Evolutionary conservation across 768 basidiomycete genomes (phyloP), one percentile per base, ranked within the genome.

Genomic region (Cyclocybe cylindracea): DNA sequence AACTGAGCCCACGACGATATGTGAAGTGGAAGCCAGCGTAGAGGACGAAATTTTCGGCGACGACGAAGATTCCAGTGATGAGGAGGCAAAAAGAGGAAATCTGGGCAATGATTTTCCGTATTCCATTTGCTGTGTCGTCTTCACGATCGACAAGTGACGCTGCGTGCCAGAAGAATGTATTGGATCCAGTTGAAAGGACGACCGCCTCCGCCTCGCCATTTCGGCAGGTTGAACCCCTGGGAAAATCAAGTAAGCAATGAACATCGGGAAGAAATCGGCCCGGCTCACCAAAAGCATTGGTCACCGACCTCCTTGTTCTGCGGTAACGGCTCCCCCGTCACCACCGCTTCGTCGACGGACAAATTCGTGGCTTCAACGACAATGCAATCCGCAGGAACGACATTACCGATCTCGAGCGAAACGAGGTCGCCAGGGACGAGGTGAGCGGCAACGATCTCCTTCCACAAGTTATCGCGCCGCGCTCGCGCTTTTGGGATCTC

Each of bases 111-210:
- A 98, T 95, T 80, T 94, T 94, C 75, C 97, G 96, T 79, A 98
- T 83, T 73, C 98, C 96, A 70, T 96, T 95, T 10, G 93, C 94
- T 58, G 93, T 92, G 69, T 98, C 96, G 64, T 98, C 95, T 68
- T 98, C 96, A 64, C 93, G 91, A 24, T 95, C 96, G 64, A 98
- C 96, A 46, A 98, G 89, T 48, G 93, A 93, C 29, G 96, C 96
- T 41, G 96, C 95, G 67, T 96, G 94, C 77, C 95, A 96, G 78
- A 98, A 98, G 86, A 98, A 98, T 53, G 93, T 93, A 78, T 98
- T 98, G 76, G 88, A 79, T 70, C 96, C 96, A 54, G 96, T 98
- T 52, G 95, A 94, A 73, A 98, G 98, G 64, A 98, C 95, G 49
- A 98, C 88, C 71, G 92, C 96, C 77, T 98, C 96, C 13, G 95